Conservation (phyloP, 2,329 filamentous ascomycete genomes). For the Ascosphaera pollenicola region DNA sequence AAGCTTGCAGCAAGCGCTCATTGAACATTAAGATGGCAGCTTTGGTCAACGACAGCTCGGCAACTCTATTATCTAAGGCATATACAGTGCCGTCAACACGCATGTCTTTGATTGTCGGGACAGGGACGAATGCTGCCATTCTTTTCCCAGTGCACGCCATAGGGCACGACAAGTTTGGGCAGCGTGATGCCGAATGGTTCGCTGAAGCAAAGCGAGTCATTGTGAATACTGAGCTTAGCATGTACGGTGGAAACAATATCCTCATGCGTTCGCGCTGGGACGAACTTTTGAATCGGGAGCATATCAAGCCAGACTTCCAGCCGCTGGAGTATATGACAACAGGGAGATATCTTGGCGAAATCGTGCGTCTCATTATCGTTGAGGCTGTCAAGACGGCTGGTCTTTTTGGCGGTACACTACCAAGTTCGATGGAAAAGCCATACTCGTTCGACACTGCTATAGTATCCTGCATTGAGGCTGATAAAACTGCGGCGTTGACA, state of each 20-base stretch:
- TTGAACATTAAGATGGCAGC: constrained; percentile 78
- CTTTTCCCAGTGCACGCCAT: constrained; percentile 86
- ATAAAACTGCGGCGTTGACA: constrained; percentile 24
- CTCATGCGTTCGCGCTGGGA: constrained; percentile 75
- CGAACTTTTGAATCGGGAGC: constrained; percentile 69
- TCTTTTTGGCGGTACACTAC: constrained; percentile 70
- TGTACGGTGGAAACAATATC: constrained; percentile 83
- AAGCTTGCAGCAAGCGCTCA: constrained; percentile 43
- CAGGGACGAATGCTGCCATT: constrained; percentile 94
- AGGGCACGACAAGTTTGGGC: too few species aligned
- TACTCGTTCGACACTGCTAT: constrained; percentile 89
- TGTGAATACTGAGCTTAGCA: constrained; percentile 96
- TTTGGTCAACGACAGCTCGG: constrained; percentile 93
- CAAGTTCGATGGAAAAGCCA: constrained; percentile 56
- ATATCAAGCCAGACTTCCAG: constrained; percentile 80
- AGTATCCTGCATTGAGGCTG: constrained; percentile 79
- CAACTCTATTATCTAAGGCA: constrained; percentile 84
- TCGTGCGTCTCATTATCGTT: constrained; percentile 71
- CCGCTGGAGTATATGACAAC: constrained; percentile 98
- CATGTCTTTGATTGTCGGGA: constrained; percentile 96
- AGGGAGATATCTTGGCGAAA: constrained; percentile 80
- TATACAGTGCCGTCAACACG: constrained; percentile 90
- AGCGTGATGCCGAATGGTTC: too few species aligned
- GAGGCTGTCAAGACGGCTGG: constrained; percentile 55
- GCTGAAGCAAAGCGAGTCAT: constrained; percentile 83